A percentile compares a stretch with the other conserved stretches of the same genome.
These are phyloP conservation scores for Moricandia arvensis DNA, from an alignment of 345 rosid species.

Conservation along the genomic window DNA sequence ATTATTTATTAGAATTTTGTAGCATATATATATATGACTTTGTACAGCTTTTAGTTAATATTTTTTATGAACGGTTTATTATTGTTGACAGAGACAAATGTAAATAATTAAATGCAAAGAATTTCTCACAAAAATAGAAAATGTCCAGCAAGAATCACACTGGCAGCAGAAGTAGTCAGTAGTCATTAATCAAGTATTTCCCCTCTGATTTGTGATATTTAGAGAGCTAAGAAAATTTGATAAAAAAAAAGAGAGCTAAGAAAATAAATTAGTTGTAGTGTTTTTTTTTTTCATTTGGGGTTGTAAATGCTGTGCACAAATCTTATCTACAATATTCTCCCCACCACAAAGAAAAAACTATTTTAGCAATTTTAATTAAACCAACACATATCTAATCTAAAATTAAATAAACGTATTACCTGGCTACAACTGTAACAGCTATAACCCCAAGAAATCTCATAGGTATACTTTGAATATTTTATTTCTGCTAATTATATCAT, in stretches of 20 bases:
- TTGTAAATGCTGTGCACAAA: neutral
- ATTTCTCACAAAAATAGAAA: neutral
- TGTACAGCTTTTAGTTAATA: neutral
- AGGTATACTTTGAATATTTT: no score
- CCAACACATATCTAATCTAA: no score
- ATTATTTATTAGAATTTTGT: neutral
- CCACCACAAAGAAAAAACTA: neutral
- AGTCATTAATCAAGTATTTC: neutral
- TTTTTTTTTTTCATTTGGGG: neutral
- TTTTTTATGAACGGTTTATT: neutral
- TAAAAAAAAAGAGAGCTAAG: no score
- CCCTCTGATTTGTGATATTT: neutral
- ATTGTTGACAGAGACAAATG: neutral
- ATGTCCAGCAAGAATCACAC: neutral
- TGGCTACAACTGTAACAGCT: no score
- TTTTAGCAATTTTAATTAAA: neutral
- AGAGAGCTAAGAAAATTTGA: neutral
- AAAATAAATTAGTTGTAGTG: neutral
- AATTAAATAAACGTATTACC: no score
- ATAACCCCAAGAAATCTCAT: no score
- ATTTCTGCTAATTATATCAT: no score
- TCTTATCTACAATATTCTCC: neutral
- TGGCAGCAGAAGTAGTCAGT: neutral
- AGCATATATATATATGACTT: neutral
- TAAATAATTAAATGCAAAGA: neutral